Conservation (phyloP, 176 grass and related monocot species). For the Carex parvula region DNA sequence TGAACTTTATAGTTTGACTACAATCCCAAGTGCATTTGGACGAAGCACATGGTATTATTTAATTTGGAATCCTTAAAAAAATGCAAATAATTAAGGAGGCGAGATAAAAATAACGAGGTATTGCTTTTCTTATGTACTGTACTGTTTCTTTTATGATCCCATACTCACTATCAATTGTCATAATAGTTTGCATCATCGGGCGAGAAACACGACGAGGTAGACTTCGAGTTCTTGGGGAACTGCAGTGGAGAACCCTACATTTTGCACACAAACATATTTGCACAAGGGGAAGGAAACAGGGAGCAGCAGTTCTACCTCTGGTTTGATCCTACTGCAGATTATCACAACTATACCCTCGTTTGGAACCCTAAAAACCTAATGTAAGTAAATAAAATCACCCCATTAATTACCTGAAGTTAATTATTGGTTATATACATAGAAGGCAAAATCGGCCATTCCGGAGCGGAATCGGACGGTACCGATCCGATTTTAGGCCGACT, state of each 20-base stretch:
- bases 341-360: conserved; percentile 51
- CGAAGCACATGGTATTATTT: background rate
- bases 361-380: conserved; percentile 47
- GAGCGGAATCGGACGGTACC: too few species aligned
- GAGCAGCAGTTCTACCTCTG: conserved; percentile 47
- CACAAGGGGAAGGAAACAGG: conserved; percentile 30
- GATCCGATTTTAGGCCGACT: too few species aligned
- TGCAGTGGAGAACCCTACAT: conserved; percentile 32
- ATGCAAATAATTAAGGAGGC: background rate
- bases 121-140: background rate
- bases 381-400: conserved; percentile 24
- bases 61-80: background rate
- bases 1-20: background rate
- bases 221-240: conserved; percentile 52
- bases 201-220: conserved; percentile 48
- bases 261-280: conserved; percentile 53
- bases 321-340: conserved; percentile 49
- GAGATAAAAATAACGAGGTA: background rate
- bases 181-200: conserved; percentile 37
- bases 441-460: too few species aligned
- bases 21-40: background rate
- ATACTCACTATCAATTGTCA: background rate
- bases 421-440: background rate
- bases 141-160: background rate
- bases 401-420: background rate